Evolutionary conservation across 768 basidiomycete genomes (phyloP).

Genomic region (Termitomyces sp.): DNA sequence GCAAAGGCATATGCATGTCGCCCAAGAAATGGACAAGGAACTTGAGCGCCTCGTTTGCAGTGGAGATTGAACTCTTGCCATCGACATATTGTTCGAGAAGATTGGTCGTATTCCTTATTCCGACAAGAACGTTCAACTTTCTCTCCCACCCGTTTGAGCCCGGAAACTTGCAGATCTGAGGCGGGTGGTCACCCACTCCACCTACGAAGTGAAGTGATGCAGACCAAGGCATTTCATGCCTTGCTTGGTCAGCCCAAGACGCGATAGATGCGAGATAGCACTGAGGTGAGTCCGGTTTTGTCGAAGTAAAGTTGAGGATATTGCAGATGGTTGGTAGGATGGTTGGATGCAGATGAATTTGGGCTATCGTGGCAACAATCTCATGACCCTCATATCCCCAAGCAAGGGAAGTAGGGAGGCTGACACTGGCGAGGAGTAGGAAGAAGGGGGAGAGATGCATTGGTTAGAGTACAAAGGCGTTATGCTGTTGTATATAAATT

Average conservation of each 20-base stretch:
- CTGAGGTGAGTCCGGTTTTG: slow-evolving; percentile 32
- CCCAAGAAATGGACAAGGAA: slow-evolving; percentile 94
- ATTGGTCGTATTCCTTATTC: slow-evolving; percentile 70
- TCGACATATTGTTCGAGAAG: slow-evolving; percentile 51
- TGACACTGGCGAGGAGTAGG: slow-evolving; percentile 1
- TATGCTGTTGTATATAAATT: slow-evolving; percentile 4
- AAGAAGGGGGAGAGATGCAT: slow-evolving; percentile 10
- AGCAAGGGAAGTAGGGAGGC: slow-evolving; percentile 20
- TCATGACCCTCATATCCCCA: slow-evolving; percentile 74
- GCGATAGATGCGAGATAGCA: slow-evolving; percentile 86
- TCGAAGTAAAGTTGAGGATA: slow-evolving; percentile 56
- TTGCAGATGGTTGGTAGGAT: slow-evolving; percentile 64
- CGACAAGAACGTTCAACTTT: slow-evolving; percentile 62
- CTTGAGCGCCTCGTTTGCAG: slow-evolving; percentile 78
- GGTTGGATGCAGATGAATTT: slow-evolving; percentile 80
- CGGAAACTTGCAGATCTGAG: slow-evolving; percentile 72
- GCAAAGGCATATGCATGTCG: slow-evolving; percentile 92
- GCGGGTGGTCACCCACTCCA: slow-evolving; percentile 73
- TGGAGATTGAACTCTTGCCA: slow-evolving; percentile 18
- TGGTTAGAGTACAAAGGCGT: neutral
- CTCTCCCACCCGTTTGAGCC: slow-evolving; percentile 75
- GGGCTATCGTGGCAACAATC: slow-evolving; percentile 90
- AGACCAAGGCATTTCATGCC: slow-evolving; percentile 66
- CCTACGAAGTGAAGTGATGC: slow-evolving; percentile 74
- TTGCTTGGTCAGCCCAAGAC: slow-evolving; percentile 82